Conservation (phyloP, 2,329 filamentous ascomycete species). For the Fusarium tuaranense region DNA sequence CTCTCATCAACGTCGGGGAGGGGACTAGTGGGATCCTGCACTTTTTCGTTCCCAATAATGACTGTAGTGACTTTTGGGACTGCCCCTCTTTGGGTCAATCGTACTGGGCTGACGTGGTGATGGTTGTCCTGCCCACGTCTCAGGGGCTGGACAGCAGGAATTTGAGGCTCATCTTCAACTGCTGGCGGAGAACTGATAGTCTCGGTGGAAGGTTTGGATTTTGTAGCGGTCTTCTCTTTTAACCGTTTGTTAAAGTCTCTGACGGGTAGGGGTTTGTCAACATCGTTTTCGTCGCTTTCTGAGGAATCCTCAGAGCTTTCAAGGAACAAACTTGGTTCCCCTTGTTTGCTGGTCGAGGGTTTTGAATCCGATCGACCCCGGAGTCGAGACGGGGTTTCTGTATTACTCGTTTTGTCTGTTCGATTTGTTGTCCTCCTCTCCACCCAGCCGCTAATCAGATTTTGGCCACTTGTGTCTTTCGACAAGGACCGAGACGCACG, state of each 20-base stretch:
- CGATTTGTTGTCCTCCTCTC: constrained; percentile 25
- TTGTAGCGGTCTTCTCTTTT: constrained; percentile 33
- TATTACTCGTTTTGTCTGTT: background rate
- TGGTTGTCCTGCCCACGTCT: constrained; percentile 11
- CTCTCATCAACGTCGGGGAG: background rate
- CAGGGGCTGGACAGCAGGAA: constrained; percentile 29
- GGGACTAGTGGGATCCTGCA: constrained; percentile 9
- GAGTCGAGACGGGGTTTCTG: background rate
- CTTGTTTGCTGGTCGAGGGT: background rate
- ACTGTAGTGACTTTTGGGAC: constrained; percentile 29
- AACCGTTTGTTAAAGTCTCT: constrained; percentile 52
- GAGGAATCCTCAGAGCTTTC: constrained; percentile 18
- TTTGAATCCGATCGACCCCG: background rate
- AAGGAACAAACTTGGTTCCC: constrained; percentile 31
- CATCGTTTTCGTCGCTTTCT: constrained; percentile 32
- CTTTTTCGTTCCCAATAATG: constrained; percentile 35
- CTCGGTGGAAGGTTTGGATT: background rate
- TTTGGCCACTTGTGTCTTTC: constrained; percentile 42
- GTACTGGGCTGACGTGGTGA: background rate
- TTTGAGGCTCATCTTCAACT: constrained; percentile 25
- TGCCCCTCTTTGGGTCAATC: constrained; percentile 7
- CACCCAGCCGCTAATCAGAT: constrained; percentile 60
- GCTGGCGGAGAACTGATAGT: background rate
- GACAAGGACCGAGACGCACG: constrained; percentile 36
- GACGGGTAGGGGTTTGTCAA: constrained; percentile 43